Percentiles rank a stretch among this genome's conserved stretches.
phyloP scores from a whole-genome alignment of 208 protist species.

The Acanthamoeba polyphaga region DNA sequence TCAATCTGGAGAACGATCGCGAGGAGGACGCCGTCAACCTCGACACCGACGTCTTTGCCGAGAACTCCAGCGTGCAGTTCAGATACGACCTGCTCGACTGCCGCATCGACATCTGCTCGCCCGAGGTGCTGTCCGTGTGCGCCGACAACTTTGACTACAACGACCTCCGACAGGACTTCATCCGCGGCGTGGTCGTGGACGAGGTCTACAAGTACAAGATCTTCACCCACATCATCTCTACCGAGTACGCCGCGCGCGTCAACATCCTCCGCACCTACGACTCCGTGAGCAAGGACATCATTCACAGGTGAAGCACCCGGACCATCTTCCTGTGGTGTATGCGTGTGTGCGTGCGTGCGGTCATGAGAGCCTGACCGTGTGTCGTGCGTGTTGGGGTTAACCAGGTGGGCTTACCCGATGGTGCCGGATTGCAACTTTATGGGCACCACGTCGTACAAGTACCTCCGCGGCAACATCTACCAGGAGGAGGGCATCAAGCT shows the following conservation, averaged over 20 bases:
- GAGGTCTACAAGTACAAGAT: constrained; percentile 89
- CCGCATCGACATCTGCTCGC: constrained; percentile 89
- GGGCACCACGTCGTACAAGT: constrained; percentile 79
- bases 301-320: constrained; percentile 68
- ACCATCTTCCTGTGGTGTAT: neutral
- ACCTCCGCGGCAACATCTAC: constrained; percentile 86
- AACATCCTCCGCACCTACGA: constrained; percentile 86
- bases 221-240: constrained; percentile 84
- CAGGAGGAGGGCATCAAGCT: constrained; percentile 83
- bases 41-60: constrained; percentile 77
- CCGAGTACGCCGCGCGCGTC: constrained; percentile 88
- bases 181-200: constrained; percentile 84
- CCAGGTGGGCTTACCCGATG: constrained; percentile 89
- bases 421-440: constrained; percentile 89
- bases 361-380: no score
- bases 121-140: constrained; percentile 88
- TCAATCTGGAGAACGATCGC: constrained; percentile 81
- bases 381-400: neutral
- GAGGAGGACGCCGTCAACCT: constrained; percentile 61
- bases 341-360: no score
- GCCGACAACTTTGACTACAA: constrained; percentile 91
- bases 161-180: constrained; percentile 86
- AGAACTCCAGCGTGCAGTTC: constrained; percentile 79
- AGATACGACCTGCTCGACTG: constrained; percentile 89
- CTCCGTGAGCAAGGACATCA: constrained; percentile 87